Base-by-base conservation (phyloP, 2,329 filamentous ascomycete genomes). In the Alternaria dauci region DNA sequence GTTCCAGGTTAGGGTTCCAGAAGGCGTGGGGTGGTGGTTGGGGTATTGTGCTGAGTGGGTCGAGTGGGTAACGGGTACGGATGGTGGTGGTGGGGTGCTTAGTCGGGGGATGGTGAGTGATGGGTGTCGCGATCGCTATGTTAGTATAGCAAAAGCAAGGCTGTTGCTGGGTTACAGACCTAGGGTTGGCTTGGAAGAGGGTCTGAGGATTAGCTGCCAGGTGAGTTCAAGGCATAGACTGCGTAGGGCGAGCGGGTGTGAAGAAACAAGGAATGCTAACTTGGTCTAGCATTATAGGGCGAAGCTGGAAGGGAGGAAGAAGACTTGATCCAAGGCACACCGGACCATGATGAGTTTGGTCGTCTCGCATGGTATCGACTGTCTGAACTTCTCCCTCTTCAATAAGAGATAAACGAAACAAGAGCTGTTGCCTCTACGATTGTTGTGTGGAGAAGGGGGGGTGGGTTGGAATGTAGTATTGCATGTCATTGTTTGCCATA, bases 21-120 rank as follows among this genome's bases (percentile, higher is more conserved):
- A 78, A 58, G 32, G 66, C 4, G 42, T 87, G 62, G 86, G 83
- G 7, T 84, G 82, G 78, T 65, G 83, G 50, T 71, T 80, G 52
- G 86, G 83, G 23, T 1, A 72, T 78, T 52, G 56, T 81, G 79
- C 80, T 42, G 86, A 88, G 70, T 77, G 73, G 53, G 72, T 79
- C 55, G 82, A 80, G 34, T 85, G 84, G 72, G 18, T 82, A 6
- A 81, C 77, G 8, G 82, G 84, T 0, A 72, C 68, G 4, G 74
- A 81, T 28, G 20, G 20, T 23, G 20, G 20, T 23, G 20, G 20
- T 23, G 77, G 79, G 5, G 83, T 80, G 14, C 71, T 88, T 52
- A 83, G 83, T 71, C 77, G 83, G 38, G 86, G 86, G 2, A 83
- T 83, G 63, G 83, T 88, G 4, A 80, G 79, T 65, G 87, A 88